phyloP scores from a whole-genome alignment of 2,329 filamentous ascomycete genomes.

The Cladosporium sp. region DNA sequence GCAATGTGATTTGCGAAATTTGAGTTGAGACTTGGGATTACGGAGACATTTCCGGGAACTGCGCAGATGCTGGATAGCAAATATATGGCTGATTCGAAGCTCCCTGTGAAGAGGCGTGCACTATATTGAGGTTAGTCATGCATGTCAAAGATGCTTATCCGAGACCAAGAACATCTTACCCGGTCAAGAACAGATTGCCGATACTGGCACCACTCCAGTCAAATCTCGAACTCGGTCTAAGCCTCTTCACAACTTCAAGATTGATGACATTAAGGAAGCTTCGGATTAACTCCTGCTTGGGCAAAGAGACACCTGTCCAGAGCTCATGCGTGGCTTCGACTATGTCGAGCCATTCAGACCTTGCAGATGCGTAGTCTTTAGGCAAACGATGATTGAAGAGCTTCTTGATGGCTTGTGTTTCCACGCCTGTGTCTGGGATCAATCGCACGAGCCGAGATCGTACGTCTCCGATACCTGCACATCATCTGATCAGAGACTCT shows the following conservation, averaged over 20 bases:
- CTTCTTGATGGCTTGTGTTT: slow-evolving; percentile 70
- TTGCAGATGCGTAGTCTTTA: slow-evolving; percentile 56
- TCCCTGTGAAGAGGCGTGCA: slow-evolving; percentile 84
- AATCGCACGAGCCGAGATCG: slow-evolving; percentile 73
- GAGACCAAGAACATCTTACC: no score
- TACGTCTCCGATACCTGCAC: slow-evolving; percentile 64
- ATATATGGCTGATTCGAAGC: slow-evolving; percentile 89
- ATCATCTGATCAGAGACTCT: background rate
- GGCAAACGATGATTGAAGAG: slow-evolving; percentile 87
- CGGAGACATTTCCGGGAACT: slow-evolving; percentile 70
- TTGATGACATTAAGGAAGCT: slow-evolving; percentile 49
- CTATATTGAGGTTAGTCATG: slow-evolving; percentile 40
- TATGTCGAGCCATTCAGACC: slow-evolving; percentile 81
- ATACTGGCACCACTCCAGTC: slow-evolving; percentile 49
- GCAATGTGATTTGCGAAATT: slow-evolving; percentile 96
- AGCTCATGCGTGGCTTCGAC: slow-evolving; percentile 75
- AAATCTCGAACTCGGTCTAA: slow-evolving; percentile 44
- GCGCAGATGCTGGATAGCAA: slow-evolving; percentile 80
- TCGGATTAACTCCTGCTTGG: slow-evolving; percentile 50
- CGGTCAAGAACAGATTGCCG: slow-evolving; percentile 49
- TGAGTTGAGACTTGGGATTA: slow-evolving; percentile 87
- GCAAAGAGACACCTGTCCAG: slow-evolving; percentile 57
- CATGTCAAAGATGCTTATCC: no score
- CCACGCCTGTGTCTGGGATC: slow-evolving; percentile 64
- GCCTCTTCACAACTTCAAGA: slow-evolving; percentile 46